Evolutionary conservation across 2,329 filamentous ascomycete genomes (phyloP).

Genomic region (Exophiala mesophila): DNA sequence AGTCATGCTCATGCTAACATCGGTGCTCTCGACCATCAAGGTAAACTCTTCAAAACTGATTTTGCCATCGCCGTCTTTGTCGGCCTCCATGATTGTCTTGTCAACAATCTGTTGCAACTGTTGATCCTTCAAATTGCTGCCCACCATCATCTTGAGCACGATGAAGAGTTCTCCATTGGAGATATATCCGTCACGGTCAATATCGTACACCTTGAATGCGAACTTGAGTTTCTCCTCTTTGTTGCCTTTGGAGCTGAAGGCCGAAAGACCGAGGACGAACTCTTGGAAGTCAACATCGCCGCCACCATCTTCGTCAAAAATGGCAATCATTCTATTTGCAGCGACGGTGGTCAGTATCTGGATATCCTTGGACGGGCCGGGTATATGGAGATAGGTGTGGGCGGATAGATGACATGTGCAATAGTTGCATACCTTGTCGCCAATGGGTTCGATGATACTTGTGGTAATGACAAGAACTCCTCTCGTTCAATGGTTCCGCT

Average conservation of each 20-base stretch:
- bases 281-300: slow-evolving; percentile 98
- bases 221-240: slow-evolving; percentile 98
- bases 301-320: slow-evolving; percentile 97
- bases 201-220: slow-evolving; percentile 99
- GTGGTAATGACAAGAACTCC: slow-evolving; percentile 92
- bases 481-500: slow-evolving; percentile 98
- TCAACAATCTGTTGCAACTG: slow-evolving; percentile 98
- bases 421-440: slow-evolving; percentile 74
- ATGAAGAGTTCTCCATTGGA: slow-evolving; percentile 99
- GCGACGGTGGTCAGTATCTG: too few relatives aligned
- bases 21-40: slow-evolving; percentile 96
- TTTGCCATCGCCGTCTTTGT: slow-evolving; percentile 91
- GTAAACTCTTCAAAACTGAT: slow-evolving; percentile 99
- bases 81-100: slow-evolving; percentile 99
- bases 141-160: slow-evolving; percentile 99
- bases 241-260: slow-evolving; percentile 96
- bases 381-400: too few relatives aligned
- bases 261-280: slow-evolving; percentile 90
- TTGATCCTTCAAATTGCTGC: slow-evolving; percentile 97
- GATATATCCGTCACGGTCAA: slow-evolving; percentile 96
- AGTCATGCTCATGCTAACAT: slow-evolving; percentile 64
- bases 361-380: too few relatives aligned
- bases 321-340: slow-evolving; percentile 96
- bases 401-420: too few relatives aligned
- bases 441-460: slow-evolving; percentile 95